Evolutionary conservation across 2,329 filamentous ascomycete genomes (phyloP), one percentile per base, ranked within the genome.

Genomic region (Monosporascus ibericus): DNA sequence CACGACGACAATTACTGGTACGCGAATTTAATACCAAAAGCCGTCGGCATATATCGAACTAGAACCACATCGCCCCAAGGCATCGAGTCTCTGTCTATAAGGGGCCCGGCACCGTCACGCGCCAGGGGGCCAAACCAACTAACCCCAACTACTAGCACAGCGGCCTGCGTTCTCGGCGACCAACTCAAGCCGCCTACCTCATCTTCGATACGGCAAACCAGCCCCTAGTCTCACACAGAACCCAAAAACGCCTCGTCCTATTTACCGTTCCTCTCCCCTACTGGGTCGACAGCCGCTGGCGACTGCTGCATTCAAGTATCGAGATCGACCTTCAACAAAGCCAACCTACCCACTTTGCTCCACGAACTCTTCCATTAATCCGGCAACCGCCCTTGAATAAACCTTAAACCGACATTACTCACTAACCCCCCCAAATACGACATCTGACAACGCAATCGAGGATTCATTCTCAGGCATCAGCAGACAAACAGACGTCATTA

Each of bases 221-320:
- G 38, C 8, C 11, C 30, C 17, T 17, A 46, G 24, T 24, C n/a
- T 40, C 38, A 18, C 38, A 27, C 53, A 49, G 49, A 52, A 40
- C 30, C n/a, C 15, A 42, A 25, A 39, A 25, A 38, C 50, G 47
- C 42, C 36, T 48, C 36, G 46, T 49, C 42, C 44, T 40, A 30
- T 37, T 37, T 48, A 47, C 37, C 48, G 48, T 20, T 51, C 42
- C 38, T 56, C 38, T 40, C 49, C 50, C 37, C 42, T 42, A 51
- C 27, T 36, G 37, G 39, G 50, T 48, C 52, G 53, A 58, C 52
- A 60, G 52, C 56, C 52, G 51, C 52, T 55, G 52, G 50, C 51
- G 53, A 57, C 52, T 52, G 50, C 54, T 58, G 52, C 9, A 3
- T 44, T 46, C 44, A 11, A n/a, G 39, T 22, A 30, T 22, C 24